Evolutionary conservation across 306 rosid genomes (phyloP), one percentile per base, ranked within the genome.

Genomic region (Rosa persica): DNA sequence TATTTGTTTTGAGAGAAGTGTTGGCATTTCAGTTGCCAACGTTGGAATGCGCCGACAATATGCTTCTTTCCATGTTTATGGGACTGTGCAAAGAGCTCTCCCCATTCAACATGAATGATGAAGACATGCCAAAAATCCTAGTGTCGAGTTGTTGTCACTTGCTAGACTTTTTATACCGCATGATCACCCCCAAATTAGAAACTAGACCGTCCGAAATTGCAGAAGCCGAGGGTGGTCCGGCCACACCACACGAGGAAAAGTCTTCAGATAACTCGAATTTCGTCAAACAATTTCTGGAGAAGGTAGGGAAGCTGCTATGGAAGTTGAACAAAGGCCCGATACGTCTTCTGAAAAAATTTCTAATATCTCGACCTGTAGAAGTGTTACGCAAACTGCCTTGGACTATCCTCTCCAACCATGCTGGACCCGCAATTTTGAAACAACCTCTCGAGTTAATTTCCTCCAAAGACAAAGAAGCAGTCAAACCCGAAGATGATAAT

Each of bases 51-150:
- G 86, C 93, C 0, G 90, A 89, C 71, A 79, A 89, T 4, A 62
- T 76, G 76, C 76, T 91, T 81, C 16, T 68, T n/a, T 57, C 87
- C 10, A 91, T 93, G 93, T 67, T 89, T 6, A 40, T 70, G 76
- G 94, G 92, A 4, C 67, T 93, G 25, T 91, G 83, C 69, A 80
- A 79, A 34, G 93, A 84, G 80, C 66, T 91, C 52, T 89, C n/a
- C n/a, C 97, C 97, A 52, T 89, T 89, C 83, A 89, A 86, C 76
- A 65, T 81, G 87, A 71, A 68, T 77, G 81, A 23, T 25, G 20
- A 80, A 10, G 76, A 80, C 11, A 72, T 74, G 46, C 85, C 84
- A 30, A 86, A 78, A 23, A 70, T 80, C 81, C 49, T 20, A 72
- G 78, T 86, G 79, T 88, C 92, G 0, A 79, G 83, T 6, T 80